Conservation (phyloP, 1,284 basidiomycete species). For the Cutaneotrichosporon cyanovorans region DNA sequence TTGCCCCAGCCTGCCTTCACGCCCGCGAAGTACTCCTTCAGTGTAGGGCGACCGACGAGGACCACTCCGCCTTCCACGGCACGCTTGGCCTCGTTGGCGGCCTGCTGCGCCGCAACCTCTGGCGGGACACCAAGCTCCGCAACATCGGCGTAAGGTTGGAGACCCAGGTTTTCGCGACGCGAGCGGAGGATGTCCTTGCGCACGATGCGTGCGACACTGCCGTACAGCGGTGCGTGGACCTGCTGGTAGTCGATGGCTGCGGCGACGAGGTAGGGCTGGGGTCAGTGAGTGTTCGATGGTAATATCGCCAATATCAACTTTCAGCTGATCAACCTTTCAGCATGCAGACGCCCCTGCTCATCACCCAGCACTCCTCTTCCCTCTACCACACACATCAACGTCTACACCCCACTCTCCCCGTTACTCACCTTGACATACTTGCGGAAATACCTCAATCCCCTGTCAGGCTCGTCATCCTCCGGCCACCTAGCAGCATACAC, state of each 20-base stretch:
- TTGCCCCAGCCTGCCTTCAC: conserved; percentile 79
- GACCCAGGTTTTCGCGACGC: conserved; percentile 50
- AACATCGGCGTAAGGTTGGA: conserved; percentile 51
- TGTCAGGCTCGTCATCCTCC: conserved; percentile 86
- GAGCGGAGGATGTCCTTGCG: conserved; percentile 54
- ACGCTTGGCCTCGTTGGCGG: conserved; percentile 53
- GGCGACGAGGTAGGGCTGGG: conserved; percentile 82
- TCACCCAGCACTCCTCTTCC: background rate
- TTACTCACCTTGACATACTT: conserved; percentile 85
- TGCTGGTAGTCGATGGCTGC: conserved; percentile 89
- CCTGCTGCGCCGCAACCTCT: conserved; percentile 55
- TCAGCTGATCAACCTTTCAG: background rate
- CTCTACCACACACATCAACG: background rate
- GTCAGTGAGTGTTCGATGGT: background rate
- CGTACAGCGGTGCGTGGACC: conserved; percentile 70
- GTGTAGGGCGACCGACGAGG: conserved; percentile 79
- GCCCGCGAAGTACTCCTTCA: conserved; percentile 92
- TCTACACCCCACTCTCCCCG: background rate
- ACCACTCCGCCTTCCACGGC: conserved; percentile 75
- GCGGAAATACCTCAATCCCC: conserved; percentile 77
- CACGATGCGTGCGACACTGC: conserved; percentile 58
- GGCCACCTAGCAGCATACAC: conserved; percentile 88
- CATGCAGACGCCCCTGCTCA: background rate
- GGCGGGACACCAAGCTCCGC: conserved; percentile 16
- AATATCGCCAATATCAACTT: background rate